Base-by-base conservation (phyloP, 2,329 filamentous ascomycete species). In the Hypocrella siamensis region DNA sequence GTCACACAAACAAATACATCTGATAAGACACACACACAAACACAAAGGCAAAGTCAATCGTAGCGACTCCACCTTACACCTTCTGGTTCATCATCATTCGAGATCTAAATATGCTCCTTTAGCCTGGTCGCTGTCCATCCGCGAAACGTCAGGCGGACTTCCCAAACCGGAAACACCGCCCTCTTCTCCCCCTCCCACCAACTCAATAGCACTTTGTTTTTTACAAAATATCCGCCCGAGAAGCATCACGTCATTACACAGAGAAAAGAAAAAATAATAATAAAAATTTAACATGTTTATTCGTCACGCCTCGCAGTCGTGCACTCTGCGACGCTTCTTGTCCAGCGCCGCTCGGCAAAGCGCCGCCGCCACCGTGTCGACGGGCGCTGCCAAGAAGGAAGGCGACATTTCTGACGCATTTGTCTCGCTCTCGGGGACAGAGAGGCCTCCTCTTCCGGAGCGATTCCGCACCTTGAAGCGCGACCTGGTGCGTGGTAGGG, bases 331-430 rank as follows among this genome's bases (percentile, higher is more conserved):
- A 18, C 3, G 8, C 9, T 3, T 6, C 18, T 3, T n/a, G 8
- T 6, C 6, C 27, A 18, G 9, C 6, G 11, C 18, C 27, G 14
- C n/a, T 16, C 27, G 27, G 3, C 27, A 8, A 15, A 36, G 42
- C 3, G 30, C 31, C 3, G n/a, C 36, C 19, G 19, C 31, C 40
- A 10, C 27, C 3, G 9, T 18, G 27, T 28, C 27, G 6, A 17
- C 17, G 11, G 27, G 3, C 10, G 14, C 14, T 8, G 8, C 40
- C 10, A 73, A 71, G 41, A 60, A 65, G 25, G 67, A 71, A 40
- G 73, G 73, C 3, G 64, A 75, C 39, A 77, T 78, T 21, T 72
- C 71, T 0, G 70, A 72, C 31, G 55, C 70, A 1, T 78, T 78
- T 35, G 63, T 64, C 0, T 76, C 72, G 0, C 52, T 78, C 3